phyloP scores from a whole-genome alignment of 2,329 filamentous ascomycete genomes.

The Blastomyces silverae region DNA sequence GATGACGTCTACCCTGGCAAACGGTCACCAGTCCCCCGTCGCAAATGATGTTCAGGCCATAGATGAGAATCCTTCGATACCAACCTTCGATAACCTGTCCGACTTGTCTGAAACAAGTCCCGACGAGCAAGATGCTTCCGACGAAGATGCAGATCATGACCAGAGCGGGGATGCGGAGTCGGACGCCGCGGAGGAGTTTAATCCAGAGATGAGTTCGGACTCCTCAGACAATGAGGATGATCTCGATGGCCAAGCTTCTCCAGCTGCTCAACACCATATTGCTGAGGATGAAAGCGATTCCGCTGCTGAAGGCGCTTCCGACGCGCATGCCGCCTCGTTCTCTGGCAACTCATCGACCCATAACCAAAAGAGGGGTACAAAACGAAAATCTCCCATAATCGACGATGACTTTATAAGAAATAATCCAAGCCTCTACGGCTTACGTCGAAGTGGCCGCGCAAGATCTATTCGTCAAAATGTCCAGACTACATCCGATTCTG shows the following conservation, averaged over 20 bases:
- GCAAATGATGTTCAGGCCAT: conserved; percentile 7
- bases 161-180: conserved; percentile 11
- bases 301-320: conserved; percentile 56
- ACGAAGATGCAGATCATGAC: conserved; percentile 16
- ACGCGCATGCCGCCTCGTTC: conserved; percentile 51
- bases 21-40: conserved; percentile 27
- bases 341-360: conserved; percentile 62
- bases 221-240: conserved; percentile 46
- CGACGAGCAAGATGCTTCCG: conserved; percentile 19
- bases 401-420: conserved; percentile 80
- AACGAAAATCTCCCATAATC: conserved; percentile 64
- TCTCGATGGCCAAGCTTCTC: conserved; percentile 48
- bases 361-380: conserved; percentile 60
- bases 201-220: conserved; percentile 31
- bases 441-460: conserved; percentile 75
- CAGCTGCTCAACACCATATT: conserved; percentile 49
- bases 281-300: conserved; percentile 59
- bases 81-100: conserved; percentile 10
- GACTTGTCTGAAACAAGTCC: conserved; percentile 25
- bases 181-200: conserved; percentile 10
- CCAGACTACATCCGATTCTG: conserved; percentile 58
- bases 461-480: conserved; percentile 57
- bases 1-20: conserved; percentile 29
- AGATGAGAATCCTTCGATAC: conserved; percentile 13
- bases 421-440: conserved; percentile 90